A percentile compares a stretch with the other conserved stretches of the same genome.
Evolutionary conservation across 805 yeast genomes (phyloP).

Genomic region (Sugiyamaella mastotermitis): DNA sequence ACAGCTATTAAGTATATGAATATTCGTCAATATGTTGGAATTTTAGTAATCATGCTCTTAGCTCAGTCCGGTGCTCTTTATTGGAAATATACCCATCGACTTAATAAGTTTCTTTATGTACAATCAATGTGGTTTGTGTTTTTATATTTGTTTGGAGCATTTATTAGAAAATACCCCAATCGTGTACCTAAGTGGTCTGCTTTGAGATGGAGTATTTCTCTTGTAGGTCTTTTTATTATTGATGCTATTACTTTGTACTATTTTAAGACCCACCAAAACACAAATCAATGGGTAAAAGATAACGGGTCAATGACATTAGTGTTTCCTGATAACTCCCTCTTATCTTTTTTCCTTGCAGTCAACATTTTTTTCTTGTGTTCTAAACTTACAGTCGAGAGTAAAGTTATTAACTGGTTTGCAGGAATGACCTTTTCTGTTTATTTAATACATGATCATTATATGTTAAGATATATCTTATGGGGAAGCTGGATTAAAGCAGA

Average conservation of each 20-base stretch:
- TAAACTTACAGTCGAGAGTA: conserved; percentile 2
- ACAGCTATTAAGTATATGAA: neutral
- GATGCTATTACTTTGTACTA: neutral
- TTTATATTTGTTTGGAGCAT: conserved; percentile 5
- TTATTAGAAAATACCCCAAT: neutral
- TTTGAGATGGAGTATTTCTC: neutral
- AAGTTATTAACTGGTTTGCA: conserved; percentile 1
- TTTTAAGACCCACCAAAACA: neutral
- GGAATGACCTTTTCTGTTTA: conserved; percentile 4
- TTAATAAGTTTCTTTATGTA: neutral
- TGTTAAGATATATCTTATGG: conserved; percentile 4
- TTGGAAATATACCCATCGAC: too few relatives aligned
- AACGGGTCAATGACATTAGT: neutral
- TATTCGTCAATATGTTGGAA: conserved; percentile 3
- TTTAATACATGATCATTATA: conserved; percentile 4
- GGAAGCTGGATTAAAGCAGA: conserved; percentile 1
- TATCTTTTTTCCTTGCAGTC: conserved; percentile 2
- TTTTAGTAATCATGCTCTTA: neutral
- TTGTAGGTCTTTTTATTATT: neutral
- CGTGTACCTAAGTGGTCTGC: neutral
- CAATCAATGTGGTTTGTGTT: conserved; percentile 1
- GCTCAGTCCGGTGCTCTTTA: neutral
- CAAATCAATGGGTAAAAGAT: conserved; percentile 2
- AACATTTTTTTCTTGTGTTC: conserved; percentile 4
- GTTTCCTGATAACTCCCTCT: conserved; percentile 1